Percentiles rank a stretch among this genome's conserved stretches.
Conservation (phyloP, 1,139 yeast species). For the Pichia sp. region DNA sequence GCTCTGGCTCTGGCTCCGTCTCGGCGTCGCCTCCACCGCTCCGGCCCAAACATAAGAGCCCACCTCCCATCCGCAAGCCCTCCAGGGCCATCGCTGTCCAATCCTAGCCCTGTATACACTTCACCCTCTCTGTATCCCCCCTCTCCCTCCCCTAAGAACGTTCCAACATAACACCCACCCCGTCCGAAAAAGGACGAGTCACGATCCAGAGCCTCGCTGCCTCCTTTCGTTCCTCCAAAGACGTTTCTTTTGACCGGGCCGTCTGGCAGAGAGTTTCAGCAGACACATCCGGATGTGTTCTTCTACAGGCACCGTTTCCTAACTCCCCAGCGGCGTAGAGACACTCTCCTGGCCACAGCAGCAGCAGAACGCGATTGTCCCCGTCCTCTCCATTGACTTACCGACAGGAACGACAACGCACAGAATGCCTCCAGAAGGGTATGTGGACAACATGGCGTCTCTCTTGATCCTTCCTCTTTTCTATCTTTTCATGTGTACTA, state of each 20-base stretch:
- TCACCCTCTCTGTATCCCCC: neutral
- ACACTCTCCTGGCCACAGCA: too few relatives aligned
- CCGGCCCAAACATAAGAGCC: neutral
- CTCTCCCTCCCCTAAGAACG: neutral
- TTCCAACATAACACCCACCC: neutral
- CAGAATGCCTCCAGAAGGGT: slow-evolving; percentile 3
- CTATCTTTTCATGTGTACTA: neutral
- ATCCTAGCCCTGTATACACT: neutral
- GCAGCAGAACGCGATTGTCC: too few relatives aligned
- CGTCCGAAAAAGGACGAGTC: neutral
- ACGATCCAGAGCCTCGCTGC: neutral
- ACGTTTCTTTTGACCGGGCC: neutral
- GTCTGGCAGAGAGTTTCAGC: neutral
- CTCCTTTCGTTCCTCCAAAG: neutral
- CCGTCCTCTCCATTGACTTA: too few relatives aligned
- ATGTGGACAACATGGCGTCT: neutral
- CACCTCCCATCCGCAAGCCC: slow-evolving; percentile 4
- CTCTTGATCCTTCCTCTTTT: too few relatives aligned
- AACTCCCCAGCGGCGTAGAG: too few relatives aligned
- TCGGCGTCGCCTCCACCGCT: neutral
- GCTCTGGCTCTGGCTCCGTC: neutral
- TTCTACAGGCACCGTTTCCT: neutral
- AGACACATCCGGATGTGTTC: neutral
- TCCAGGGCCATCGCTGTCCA: neutral
- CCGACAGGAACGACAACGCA: neutral